Base-by-base conservation (phyloP, 768 basidiomycete genomes). In the Boletus sp. region DNA sequence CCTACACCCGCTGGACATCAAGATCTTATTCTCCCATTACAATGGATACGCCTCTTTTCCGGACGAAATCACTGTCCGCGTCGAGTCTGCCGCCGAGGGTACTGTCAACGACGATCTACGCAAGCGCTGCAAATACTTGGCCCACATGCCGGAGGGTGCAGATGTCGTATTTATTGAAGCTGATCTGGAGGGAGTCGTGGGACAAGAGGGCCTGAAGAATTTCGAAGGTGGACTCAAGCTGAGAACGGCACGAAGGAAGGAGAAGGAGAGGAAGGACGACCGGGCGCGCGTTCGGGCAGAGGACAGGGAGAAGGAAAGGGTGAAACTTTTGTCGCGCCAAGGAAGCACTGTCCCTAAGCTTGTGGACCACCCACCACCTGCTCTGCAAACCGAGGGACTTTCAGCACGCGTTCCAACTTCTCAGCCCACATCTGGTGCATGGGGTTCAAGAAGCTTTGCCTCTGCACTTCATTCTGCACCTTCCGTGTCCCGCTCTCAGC, bases 141-240 rank as follows among this genome's bases (percentile, higher is more conserved):
- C 85, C 4, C 95, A 98, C 72, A 80, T 98, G 64, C 92, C 95
- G 1, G 87, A 92, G 55, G 87, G 92, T 44, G 87, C 92, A 37
- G 95, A 98, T 66, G 92, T 98, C 45, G 88, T 94, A 24, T 98
- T 98, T 72, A 77, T 98, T 52, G 95, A 99, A 73, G 85, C 92
- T 8, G 89, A 96, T 67, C 76, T 98, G 17, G 78, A 81, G 55
- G 78, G 77, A 7, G 89, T 95, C 36, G 90, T 98, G 18, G 89
- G 92, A 32, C 66, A 68, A 14, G 87, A 87, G 11, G 86, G 88
- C 0, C 70, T 98, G 53, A 87, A 83, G 77, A 87, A 82, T 55
- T 99, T 97, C 64, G 92, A 94, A 66, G 83, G 82, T 2, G 83
- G 91, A 32, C 77, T 99, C 54, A 89, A 84, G 73, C 81, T 83